Evolutionary conservation across 495 filamentous ascomycete species (phyloP).

Genomic region (Annulohypoxylon bovei): DNA sequence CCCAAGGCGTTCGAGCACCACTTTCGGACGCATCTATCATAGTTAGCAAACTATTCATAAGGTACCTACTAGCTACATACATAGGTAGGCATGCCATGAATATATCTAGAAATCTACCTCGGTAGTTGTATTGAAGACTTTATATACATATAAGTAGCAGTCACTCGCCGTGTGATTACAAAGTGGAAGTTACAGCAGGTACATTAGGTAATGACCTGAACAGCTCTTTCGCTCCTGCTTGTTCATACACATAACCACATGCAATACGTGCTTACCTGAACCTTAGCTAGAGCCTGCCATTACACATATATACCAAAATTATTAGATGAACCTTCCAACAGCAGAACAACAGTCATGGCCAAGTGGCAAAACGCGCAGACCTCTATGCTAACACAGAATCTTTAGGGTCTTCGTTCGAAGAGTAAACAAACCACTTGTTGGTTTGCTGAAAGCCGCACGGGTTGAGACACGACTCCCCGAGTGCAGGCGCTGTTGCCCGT

Average conservation of each 20-base stretch:
- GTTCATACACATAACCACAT: background rate
- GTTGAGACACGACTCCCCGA: too few relatives aligned
- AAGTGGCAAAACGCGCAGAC: background rate
- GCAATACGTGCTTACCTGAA: background rate
- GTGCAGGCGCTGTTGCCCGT: too few relatives aligned
- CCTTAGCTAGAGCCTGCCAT: background rate
- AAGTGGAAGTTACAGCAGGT: background rate
- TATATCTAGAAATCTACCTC: too few relatives aligned
- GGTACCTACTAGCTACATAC: too few relatives aligned
- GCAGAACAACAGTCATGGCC: slow-evolving; percentile 5
- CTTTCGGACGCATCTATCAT: too few relatives aligned
- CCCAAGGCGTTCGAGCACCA: too few relatives aligned
- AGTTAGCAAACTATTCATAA: too few relatives aligned
- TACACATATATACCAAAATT: background rate
- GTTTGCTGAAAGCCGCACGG: too few relatives aligned
- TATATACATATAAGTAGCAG: too few relatives aligned
- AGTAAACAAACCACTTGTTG: too few relatives aligned
- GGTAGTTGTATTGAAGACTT: too few relatives aligned
- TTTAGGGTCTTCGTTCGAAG: background rate
- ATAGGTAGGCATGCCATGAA: too few relatives aligned
- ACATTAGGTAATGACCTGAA: background rate
- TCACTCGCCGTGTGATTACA: background rate
- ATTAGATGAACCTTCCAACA: background rate
- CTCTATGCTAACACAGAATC: slow-evolving; percentile 1
- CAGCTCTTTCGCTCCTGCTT: background rate